Percentiles rank a stretch among this genome's conserved stretches.
These are phyloP conservation scores for Schoenoplectus triqueter DNA, from an alignment of 202 grass and related monocot species.

Conservation along the genomic window DNA sequence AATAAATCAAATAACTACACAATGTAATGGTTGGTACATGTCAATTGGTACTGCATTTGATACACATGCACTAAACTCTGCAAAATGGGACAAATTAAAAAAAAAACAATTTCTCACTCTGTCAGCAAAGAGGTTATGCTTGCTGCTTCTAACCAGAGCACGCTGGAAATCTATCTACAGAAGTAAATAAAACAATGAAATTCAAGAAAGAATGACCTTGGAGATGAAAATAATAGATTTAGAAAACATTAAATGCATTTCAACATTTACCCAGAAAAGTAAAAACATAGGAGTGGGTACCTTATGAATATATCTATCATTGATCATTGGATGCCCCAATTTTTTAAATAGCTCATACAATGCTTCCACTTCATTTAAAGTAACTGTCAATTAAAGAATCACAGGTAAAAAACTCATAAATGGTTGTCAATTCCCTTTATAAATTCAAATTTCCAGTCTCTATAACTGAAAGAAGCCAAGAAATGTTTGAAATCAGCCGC, in stretches of 20 bases:
- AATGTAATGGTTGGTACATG: slow-evolving; percentile 15
- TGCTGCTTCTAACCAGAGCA: slow-evolving; percentile 51
- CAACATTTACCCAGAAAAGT: neutral
- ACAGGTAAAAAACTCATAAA: neutral
- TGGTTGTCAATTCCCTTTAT: neutral
- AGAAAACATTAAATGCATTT: neutral
- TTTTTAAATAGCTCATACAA: slow-evolving; percentile 62
- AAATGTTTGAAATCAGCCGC: neutral
- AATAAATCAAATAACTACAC: slow-evolving; percentile 63
- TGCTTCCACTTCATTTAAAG: slow-evolving; percentile 64
- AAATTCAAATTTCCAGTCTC: neutral
- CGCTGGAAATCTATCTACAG: slow-evolving; percentile 61
- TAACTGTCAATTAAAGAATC: slow-evolving; percentile 43
- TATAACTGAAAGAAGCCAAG: neutral
- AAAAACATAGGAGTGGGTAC: slow-evolving; percentile 2
- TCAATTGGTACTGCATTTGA: slow-evolving; percentile 15
- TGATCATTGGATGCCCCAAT: slow-evolving; percentile 51
- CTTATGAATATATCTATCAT: slow-evolving; percentile 62
- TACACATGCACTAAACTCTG: slow-evolving; percentile 7
- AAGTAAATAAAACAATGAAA: neutral
- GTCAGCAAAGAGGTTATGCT: slow-evolving; percentile 58
- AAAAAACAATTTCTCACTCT: slow-evolving; percentile 43
- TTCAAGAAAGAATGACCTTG: neutral
- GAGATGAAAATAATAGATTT: slow-evolving; percentile 17
- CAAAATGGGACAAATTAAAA: neutral